Evolutionary conservation across 768 basidiomycete genomes (phyloP).

Genomic region (Suillus spraguei): DNA sequence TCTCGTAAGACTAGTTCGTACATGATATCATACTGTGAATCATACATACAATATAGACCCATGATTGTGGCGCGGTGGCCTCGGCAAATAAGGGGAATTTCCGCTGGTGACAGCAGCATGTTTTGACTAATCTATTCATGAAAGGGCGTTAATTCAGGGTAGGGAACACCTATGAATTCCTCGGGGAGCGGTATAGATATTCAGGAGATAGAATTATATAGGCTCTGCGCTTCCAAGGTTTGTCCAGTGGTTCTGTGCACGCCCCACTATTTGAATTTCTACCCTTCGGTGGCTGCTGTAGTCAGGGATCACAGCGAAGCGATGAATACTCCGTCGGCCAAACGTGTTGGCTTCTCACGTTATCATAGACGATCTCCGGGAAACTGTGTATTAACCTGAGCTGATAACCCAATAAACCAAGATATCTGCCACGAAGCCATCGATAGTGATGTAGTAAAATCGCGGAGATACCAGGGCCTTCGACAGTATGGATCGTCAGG

Average conservation of each 20-base stretch:
- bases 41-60: neutral
- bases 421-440: neutral
- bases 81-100: neutral
- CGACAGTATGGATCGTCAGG: neutral
- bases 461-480: neutral
- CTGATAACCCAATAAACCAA: neutral
- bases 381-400: neutral
- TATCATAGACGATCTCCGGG: slow-evolving; percentile 13
- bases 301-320: neutral
- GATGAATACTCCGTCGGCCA: neutral
- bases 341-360: slow-evolving; percentile 10
- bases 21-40: slow-evolving; percentile 1
- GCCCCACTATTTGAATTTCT: slow-evolving; percentile 1
- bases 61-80: neutral
- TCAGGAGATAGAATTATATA: neutral
- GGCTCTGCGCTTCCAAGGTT: neutral
- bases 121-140: neutral
- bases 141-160: neutral
- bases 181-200: neutral
- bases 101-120: neutral
- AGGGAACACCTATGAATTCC: neutral
- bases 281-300: neutral
- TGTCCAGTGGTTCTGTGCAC: neutral
- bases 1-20: neutral
- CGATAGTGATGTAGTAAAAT: neutral